Evolutionary conservation across 148 eudicot genomes (phyloP).

Genomic region (Rhododendron ferrugineum): DNA sequence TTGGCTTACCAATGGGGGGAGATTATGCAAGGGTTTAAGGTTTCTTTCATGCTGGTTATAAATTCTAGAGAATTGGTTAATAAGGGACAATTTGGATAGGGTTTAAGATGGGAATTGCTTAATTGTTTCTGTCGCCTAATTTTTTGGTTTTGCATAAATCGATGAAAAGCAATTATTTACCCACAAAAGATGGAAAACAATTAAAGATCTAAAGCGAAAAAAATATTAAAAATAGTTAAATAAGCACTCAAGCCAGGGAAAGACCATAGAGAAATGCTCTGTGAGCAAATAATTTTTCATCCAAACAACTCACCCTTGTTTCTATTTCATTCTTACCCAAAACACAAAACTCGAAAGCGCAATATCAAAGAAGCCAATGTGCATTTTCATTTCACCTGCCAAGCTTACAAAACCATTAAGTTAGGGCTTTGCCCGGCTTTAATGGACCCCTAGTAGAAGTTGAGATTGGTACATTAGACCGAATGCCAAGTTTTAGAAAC

Average conservation of each 20-base stretch:
- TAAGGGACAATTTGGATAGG: no score
- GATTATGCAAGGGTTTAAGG: no score
- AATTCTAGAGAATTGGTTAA: no score
- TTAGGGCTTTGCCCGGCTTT: neutral
- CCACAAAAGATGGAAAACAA: neutral
- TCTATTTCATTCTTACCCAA: neutral
- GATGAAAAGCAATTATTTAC: no score
- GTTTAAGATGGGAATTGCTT: no score
- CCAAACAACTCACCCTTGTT: neutral
- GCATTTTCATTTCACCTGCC: neutral
- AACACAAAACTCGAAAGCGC: neutral
- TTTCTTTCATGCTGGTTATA: no score
- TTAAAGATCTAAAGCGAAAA: neutral
- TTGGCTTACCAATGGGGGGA: no score
- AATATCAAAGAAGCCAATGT: neutral
- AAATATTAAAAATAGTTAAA: no score
- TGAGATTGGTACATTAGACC: neutral
- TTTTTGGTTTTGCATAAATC: no score
- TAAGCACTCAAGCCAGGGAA: neutral
- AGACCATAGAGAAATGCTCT: neutral
- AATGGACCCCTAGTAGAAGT: neutral
- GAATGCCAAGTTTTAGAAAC: neutral
- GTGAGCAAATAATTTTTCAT: neutral
- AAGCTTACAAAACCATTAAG: neutral
- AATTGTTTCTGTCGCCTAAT: no score